Evolutionary conservation across 306 rosid genomes (phyloP), one percentile per base, ranked within the genome.

Genomic region (Senna tora): DNA sequence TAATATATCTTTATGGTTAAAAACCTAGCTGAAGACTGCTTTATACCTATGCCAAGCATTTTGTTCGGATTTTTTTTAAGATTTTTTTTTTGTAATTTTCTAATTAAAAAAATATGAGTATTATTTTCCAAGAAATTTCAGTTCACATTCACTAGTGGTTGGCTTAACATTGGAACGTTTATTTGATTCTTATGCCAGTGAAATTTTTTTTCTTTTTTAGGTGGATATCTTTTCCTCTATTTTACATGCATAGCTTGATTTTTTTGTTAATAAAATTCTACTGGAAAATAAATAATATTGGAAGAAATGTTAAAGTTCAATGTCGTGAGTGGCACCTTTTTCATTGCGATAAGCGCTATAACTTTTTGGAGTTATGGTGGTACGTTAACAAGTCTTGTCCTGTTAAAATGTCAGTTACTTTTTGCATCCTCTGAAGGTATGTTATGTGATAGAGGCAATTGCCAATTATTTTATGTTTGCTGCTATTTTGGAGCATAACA

Each of bases 1-100:
- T 15, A 25, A 63, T 58, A 74, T 53, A 52, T 11, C 15, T 4
- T 21, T 53, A 9, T 52, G 79, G 58, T 13, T 54, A 60, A 46
- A 34, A 66, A 0, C 45, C 41, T 72, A 9, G 33, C 14, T 16
- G 47, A 39, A 32, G 28, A 56, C 20, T 36, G 34, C 12, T 30
- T 42, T 58, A 12, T 65, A 19, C 20, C 14, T 52, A 21, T 52
- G 10, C 9, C 4, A 5, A 2, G n/a, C 61, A 25, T 55, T 55
- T 55, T 12, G 17, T 12, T 55, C 16, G n/a, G 38, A 25, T 55
- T 55, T 55, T 12, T 9, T 12, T 55, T 8, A 28, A 25, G 25
- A 28, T 16, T 56, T 25, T 56, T 0, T 11, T 13, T 56, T 7
- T 36, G 2, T 53, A 8, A 20, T 53, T 11, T 9, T 20, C 5